These are phyloP conservation scores for Jacaranda copaia DNA, from an alignment of 257 asterid genomes.

Conservation along the genomic window DNA sequence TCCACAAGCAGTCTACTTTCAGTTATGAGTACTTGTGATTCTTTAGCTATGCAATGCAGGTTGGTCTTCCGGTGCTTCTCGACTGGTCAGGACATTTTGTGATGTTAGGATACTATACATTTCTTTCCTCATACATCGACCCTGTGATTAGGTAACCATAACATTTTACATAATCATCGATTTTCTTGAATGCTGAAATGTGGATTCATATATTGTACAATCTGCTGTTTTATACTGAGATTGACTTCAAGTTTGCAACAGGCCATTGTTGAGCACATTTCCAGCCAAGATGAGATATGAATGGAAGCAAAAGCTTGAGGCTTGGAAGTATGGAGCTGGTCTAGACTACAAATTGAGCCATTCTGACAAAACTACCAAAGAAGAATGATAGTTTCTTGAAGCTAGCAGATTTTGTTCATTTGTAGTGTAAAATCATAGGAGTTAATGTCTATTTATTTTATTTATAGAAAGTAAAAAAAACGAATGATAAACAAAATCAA, in stretches of 20 bases:
- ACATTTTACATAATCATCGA: neutral
- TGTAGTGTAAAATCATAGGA: too few species aligned
- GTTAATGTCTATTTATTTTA: too few species aligned
- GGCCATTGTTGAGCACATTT: slow-evolving; percentile 63
- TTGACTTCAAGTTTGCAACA: slow-evolving; percentile 27
- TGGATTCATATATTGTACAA: too few species aligned
- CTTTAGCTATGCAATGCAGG: slow-evolving; percentile 55
- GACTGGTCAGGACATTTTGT: slow-evolving; percentile 90
- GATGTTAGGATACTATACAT: slow-evolving; percentile 86
- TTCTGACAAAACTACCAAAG: neutral
- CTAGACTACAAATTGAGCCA: slow-evolving; percentile 68
- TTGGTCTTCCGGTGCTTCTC: slow-evolving; percentile 75
- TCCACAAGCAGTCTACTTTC: neutral
- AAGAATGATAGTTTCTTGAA: neutral
- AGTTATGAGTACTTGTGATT: neutral
- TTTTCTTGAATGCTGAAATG: neutral
- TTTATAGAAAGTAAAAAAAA: neutral
- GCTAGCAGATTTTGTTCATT: neutral
- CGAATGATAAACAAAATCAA: neutral
- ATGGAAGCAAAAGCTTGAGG: slow-evolving; percentile 86
- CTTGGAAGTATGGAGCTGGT: slow-evolving; percentile 98
- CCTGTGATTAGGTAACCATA: slow-evolving; percentile 69
- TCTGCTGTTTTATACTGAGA: neutral
- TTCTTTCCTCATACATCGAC: slow-evolving; percentile 75
- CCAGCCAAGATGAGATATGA: slow-evolving; percentile 67